Evolutionary conservation across 2,329 filamentous ascomycete genomes (phyloP), one percentile per base, ranked within the genome.

Genomic region (Rhynchosporium agropyri): DNA sequence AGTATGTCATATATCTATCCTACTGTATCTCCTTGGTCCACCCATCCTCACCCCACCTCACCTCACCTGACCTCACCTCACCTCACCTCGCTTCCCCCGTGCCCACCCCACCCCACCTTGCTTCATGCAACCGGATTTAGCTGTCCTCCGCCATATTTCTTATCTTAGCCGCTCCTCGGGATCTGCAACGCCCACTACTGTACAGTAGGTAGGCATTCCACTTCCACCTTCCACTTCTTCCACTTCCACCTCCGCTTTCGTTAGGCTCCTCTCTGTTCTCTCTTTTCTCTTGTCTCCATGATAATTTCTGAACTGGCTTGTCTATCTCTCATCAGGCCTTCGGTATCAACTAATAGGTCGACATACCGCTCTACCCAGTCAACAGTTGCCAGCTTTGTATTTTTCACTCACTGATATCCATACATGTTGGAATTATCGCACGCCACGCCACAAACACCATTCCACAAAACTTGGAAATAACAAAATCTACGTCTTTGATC

Each of bases 381-480:
- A 13, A 46, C 29, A 9, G 28, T 60, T 43, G 20, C 48, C 51
- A 36, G 28, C 38, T 15, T 46, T 50, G 38, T 28, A 43, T 49
- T 54, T 51, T 20, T 65, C 48, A 66, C 56, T 65, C 60, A 61
- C 57, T 63, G 13, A 53, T 8, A 54, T 54, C 38, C 36, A 31
- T 54, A 12, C 62, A 66, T 65, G 64, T 65, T 66, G 54, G 50
- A 68, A 64, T 59, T 67, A 60, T 59, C 51, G 53, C 56, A 28
- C 33, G 57, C 63, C 58, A 38, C 59, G 59, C 55, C 60, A 46
- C 64, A 65, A 62, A 62, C 63, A 48, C 63, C 63, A 29, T 60
- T 42, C 58, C 54, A 65, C 63, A 61, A 62, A 66, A 61, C 65
- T 58, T 61, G 67, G 54, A 63, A 63, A 67, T 67, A 70, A 60